Evolutionary conservation across 805 yeast species (phyloP).

Genomic region (Metschnikowia shivogae): DNA sequence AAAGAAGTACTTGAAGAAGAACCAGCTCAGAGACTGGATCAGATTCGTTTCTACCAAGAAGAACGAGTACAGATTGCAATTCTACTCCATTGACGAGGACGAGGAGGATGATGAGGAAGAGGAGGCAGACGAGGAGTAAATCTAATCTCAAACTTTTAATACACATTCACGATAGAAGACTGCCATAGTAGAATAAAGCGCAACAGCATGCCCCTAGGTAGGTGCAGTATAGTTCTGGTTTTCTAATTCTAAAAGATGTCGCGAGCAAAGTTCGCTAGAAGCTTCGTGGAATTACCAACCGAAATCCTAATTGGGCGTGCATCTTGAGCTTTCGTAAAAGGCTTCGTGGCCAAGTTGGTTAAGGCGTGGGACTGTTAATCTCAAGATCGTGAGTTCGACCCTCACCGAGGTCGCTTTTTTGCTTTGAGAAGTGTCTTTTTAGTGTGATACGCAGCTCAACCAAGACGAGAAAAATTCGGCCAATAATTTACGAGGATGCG

Average conservation of each 20-base stretch:
- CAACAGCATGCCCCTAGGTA: no score
- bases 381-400: slow-evolving; percentile 23
- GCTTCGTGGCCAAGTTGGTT: slow-evolving; percentile 23
- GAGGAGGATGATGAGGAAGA: slow-evolving; percentile 53
- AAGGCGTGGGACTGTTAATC: slow-evolving; percentile 23
- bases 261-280: no score
- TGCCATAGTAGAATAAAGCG: not conserved
- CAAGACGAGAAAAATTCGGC: no score
- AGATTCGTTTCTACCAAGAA: slow-evolving; percentile 95
- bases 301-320: no score
- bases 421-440: not conserved
- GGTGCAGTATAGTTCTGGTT: no score
- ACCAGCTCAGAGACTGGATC: slow-evolving; percentile 99
- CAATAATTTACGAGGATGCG: not conserved
- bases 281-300: no score
- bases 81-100: slow-evolving; percentile 95
- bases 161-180: not conserved
- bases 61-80: slow-evolving; percentile 94
- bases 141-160: not conserved
- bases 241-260: no score
- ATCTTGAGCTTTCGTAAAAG: not conserved
- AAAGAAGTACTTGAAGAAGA: slow-evolving; percentile 99
- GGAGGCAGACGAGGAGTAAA: slow-evolving; percentile 1
- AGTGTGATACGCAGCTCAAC: not conserved
- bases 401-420: slow-evolving; percentile 21